Base-by-base conservation (phyloP, 768 basidiomycete species). In the Lentinula edodes region DNA sequence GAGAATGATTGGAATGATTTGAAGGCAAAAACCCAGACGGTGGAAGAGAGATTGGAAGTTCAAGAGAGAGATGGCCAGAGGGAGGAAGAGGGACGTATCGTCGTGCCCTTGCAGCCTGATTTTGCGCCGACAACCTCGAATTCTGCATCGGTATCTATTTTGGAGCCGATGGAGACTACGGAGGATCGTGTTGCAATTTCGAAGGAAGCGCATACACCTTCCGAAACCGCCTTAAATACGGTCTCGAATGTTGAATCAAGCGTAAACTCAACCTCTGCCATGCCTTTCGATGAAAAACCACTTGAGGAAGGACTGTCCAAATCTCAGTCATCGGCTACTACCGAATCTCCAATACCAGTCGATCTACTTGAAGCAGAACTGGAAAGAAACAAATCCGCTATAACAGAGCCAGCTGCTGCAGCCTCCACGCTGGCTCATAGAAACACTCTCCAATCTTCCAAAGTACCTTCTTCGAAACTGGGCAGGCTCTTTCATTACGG, bases 401-500 rank as follows among this genome's bases (percentile, higher is more conserved):
- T 41, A 5, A 62, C 64, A 10, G 28, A 64, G 57, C 59, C 64
- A 51, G 46, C 63, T 62, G 61, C 64, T 48, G 46, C 46, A 23
- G 20, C 18, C 58, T 35, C 64, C 60, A 6, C 53, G 13, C 18
- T 46, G 5, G 41, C 51, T 10, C 66, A 72, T 6, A 61, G 67
- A 3, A 81, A 84, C 12, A 80, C 80, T 18, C 74, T 92, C 2
- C 86, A 87, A 68, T 86, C 93, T 0, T 96, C 95, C 5, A 91
- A 84, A 71, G 94, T 98, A 0, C 96, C 96, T 15, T 91, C 93
- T 0, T 96, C 95, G 0, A 82, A 89, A 10, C 78, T 98, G 8
- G 95, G 93, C 4, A 82, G 95, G 15, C 70, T 98, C 7, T 91
- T 98, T 66, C 96, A 98, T 66, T 98, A 98, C 62, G 96, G 96